Base-by-base conservation (phyloP, 495 filamentous ascomycete species). In the Pseudotulostoma volvatum region DNA sequence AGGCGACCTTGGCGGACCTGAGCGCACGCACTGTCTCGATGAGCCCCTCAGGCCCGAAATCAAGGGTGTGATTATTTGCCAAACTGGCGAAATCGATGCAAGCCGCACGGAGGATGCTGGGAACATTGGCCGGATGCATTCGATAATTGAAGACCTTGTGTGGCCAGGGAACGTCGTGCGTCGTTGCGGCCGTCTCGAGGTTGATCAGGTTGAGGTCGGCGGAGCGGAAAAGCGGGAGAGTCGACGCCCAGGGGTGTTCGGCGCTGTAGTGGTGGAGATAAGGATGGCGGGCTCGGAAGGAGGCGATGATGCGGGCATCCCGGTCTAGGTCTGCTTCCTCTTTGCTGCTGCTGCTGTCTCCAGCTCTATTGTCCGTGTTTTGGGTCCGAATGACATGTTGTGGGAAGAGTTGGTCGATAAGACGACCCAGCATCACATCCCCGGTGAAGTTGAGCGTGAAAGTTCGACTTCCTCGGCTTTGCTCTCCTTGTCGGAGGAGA, bases 351-450 rank as follows among this genome's bases (percentile, higher is more conserved):
- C 18, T 30, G 31, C 38, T 34, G 18, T 62, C 54, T 9, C 36
- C 16, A 3, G 48, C 35, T n/a, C n/a, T n/a, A n/a, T n/a, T n/a
- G n/a, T n/a, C n/a, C n/a, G n/a, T n/a, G n/a, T n/a, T n/a, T n/a
- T n/a, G n/a, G n/a, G n/a, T n/a, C 36, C 49, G 49, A 37, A 45
- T 17, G 45, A 59, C 48, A 42, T 60, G 54, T 8, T 41, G 36
- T 9, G 57, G 52, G 40, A 55, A 51, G 36, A 64, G 47, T 48
- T 64, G 57, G 45, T 66, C 61, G 45, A 66, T 41, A 9, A 64
- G 57, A 14, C 61, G 56, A 34, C 48, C 61, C n/a, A 64, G 56
- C 61, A 64, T 66, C 7, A 61, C 55, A 40, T 66, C 61, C 42
- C 61, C 61, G 39, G 49, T 38, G 37, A 64, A 57, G 14, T 50